These are phyloP conservation scores for Naganishia cerealis DNA, from an alignment of 1,284 basidiomycete genomes.

Conservation along the genomic window DNA sequence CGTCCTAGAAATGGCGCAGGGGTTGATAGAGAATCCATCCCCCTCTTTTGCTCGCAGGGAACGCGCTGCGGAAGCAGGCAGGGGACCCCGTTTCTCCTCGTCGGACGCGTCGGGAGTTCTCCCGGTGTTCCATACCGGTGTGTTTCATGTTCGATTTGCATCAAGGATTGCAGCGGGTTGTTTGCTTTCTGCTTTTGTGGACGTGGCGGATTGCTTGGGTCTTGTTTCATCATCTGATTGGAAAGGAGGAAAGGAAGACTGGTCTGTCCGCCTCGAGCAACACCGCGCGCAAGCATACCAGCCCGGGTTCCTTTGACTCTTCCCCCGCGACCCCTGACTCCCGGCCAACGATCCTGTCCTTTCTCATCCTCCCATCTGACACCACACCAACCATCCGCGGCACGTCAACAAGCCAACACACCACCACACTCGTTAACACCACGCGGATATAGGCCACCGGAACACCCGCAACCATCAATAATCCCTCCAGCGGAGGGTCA, in stretches of 20 bases:
- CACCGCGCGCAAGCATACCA: not conserved
- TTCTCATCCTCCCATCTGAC: not conserved
- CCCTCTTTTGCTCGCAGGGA: not conserved
- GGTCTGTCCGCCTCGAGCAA: not conserved
- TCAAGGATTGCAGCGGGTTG: not conserved
- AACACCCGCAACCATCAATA: not conserved
- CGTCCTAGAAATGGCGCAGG: not conserved
- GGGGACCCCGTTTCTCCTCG: not conserved
- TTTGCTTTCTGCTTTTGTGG: not conserved
- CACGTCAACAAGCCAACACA: not conserved
- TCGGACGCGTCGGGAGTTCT: conserved; percentile 2
- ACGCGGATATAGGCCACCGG: not conserved
- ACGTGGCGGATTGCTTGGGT: too few species aligned
- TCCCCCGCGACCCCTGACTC: conserved; percentile 4
- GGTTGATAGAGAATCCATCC: conserved; percentile 10
- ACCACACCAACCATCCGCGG: not conserved
- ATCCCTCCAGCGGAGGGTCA: not conserved
- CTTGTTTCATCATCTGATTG: too few species aligned
- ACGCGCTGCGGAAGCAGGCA: not conserved
- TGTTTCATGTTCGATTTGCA: conserved; percentile 2
- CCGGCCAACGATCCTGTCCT: not conserved
- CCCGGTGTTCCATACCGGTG: too few species aligned
- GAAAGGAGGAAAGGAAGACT: not conserved
- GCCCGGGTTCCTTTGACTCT: not conserved
- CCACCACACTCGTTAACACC: conserved; percentile 1